Conservation (phyloP, 148 eudicot species). For the Dysphania ambrosioides region DNA sequence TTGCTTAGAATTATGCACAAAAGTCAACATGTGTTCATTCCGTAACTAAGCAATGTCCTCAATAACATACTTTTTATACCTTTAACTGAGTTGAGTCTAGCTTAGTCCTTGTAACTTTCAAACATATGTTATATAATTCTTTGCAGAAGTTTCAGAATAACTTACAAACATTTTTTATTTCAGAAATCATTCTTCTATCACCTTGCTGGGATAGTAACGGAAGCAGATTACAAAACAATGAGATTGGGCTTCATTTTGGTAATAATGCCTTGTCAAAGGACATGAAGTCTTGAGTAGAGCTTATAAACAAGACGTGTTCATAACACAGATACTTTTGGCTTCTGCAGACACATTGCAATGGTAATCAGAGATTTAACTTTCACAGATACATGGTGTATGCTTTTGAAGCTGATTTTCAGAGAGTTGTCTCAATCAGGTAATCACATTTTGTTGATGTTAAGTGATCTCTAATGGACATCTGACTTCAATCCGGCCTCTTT, state of each 20-base stretch:
- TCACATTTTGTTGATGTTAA: not conserved
- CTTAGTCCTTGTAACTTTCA: not conserved
- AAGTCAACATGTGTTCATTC: not conserved
- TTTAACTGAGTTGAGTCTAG: too few species aligned
- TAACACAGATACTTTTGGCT: not conserved
- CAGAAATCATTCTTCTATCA: constrained; percentile 31
- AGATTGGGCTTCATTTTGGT: constrained; percentile 32
- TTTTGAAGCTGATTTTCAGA: constrained; percentile 31
- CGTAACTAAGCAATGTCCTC: not conserved
- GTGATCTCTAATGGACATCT: too few species aligned
- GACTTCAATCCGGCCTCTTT: not conserved
- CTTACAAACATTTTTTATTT: constrained; percentile 1
- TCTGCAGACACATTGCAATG: constrained; percentile 28
- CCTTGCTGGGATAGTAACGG: constrained; percentile 27
- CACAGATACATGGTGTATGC: constrained; percentile 28
- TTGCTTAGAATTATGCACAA: too few species aligned
- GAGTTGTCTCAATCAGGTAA: constrained; percentile 29
- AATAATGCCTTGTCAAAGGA: not conserved
- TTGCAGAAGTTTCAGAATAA: not conserved
- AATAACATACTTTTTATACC: too few species aligned
- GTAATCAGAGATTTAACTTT: constrained; percentile 27
- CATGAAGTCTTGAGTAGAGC: not conserved
- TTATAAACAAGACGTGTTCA: too few species aligned
- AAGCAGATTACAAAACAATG: constrained; percentile 31
- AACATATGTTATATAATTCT: not conserved